Base-by-base conservation (phyloP, 139 green algal species). In the Axilococcus clingmanii region DNA sequence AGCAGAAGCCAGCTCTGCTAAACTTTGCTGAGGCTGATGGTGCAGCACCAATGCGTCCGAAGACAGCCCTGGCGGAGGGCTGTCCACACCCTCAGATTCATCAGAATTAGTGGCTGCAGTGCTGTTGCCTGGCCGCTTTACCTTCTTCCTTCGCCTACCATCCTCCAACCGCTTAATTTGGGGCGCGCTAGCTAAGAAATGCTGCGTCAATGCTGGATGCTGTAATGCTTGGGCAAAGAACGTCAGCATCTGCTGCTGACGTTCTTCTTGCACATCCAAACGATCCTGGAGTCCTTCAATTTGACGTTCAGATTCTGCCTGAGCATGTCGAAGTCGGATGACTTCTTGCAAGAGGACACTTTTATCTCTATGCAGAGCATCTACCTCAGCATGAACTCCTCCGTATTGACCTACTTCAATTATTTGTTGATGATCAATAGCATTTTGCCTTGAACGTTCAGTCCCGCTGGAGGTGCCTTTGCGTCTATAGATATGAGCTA, bases 291-390 rank as follows among this genome's bases (percentile, higher is more conserved):
- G 52, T 17, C 71, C 55, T 0, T 60, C 55, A 24, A 88, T 71
- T 50, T 83, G 66, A 5, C 64, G 29, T 28, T 88, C 79, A 0
- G 74, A 55, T 19, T 37, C 62, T 71, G 76, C 49, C 59, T 86
- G 79, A 52, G 76, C 53, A 67, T 93, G 80, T 24, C 86, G 61
- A 55, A 94, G 40, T 3, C 84, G 70, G 19, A 93, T 76, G 5
- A 95, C 72, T 74, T 95, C 87, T 54, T 86, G 48, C 77, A 91
- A 85, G 14, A 95, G 64, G 38, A 91, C 52, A 25, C 80, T 85
- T 46, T 90, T 93, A 59, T 95, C 87, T 2, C 87, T 68, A 60
- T 94, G 93, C 15, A 94, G 59, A 11, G 52, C 34, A 35, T 90
- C 82, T 52, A 95, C 71, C 42, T 94, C 82, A 55, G 45, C 45